Evolutionary conservation across 306 rosid genomes (phyloP).

Genomic region (Cicer chorassanicum): DNA sequence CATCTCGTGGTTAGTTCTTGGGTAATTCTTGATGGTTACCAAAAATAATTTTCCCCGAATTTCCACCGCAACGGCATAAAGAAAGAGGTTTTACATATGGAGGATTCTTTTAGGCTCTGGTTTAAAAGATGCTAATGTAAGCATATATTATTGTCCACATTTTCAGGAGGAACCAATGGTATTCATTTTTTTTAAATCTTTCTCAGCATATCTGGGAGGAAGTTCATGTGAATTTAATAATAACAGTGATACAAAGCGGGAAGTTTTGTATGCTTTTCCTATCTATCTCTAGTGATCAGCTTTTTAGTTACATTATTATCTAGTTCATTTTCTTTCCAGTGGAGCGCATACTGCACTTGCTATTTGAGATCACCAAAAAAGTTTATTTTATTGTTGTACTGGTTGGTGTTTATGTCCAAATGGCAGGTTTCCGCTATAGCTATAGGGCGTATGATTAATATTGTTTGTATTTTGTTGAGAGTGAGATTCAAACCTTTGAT

Average conservation of each 20-base stretch:
- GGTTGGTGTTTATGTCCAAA: no score
- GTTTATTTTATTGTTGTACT: no score
- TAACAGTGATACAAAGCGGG: constrained; percentile 46
- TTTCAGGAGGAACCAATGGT: constrained; percentile 54
- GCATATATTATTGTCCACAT: constrained; percentile 41
- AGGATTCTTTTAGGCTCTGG: constrained; percentile 32
- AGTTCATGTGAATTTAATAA: constrained; percentile 62
- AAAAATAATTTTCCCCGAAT: constrained; percentile 16
- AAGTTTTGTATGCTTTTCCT: constrained; percentile 42
- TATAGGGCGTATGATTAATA: no score
- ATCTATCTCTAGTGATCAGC: constrained; percentile 29
- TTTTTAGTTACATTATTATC: constrained; percentile 22
- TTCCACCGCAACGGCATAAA: constrained; percentile 23
- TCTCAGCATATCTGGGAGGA: constrained; percentile 52
- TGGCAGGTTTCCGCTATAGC: no score
- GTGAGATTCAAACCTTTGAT: no score
- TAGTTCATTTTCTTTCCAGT: constrained; percentile 6
- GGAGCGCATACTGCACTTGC: not conserved
- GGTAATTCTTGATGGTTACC: constrained; percentile 39
- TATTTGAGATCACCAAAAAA: no score
- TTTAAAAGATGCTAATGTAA: constrained; percentile 40
- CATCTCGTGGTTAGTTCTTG: constrained; percentile 50
- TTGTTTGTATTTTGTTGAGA: no score
- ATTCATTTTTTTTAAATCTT: constrained; percentile 45
- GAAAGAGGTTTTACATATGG: constrained; percentile 36